These are phyloP conservation scores for Neofusicoccum sp. DNA, from an alignment of 2,329 filamentous ascomycete species.

Conservation along the genomic window DNA sequence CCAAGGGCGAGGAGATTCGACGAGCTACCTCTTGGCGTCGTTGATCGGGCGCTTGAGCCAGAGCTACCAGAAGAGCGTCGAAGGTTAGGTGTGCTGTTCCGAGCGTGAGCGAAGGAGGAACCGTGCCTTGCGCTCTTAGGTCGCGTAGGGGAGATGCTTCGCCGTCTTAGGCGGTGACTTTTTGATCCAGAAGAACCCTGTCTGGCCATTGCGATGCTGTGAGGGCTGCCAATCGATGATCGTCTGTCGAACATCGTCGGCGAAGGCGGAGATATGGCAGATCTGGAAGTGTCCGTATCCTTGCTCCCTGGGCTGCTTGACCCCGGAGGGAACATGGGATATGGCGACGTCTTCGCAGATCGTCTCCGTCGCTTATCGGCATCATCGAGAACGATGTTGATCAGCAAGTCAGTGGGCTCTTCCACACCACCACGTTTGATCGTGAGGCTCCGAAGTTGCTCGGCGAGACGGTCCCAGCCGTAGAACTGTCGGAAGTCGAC, in stretches of 20 bases:
- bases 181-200: constrained; percentile 56
- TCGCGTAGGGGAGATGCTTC: constrained; percentile 79
- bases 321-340: constrained; percentile 70
- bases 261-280: constrained; percentile 55
- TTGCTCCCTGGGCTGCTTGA: constrained; percentile 61
- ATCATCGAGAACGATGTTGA: constrained; percentile 92
- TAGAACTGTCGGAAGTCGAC: constrained; percentile 97
- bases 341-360: constrained; percentile 80
- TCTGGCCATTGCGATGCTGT: constrained; percentile 48
- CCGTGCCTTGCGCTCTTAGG: constrained; percentile 73
- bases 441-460: constrained; percentile 85
- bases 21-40: constrained; percentile 63
- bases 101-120: constrained; percentile 61
- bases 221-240: constrained; percentile 50
- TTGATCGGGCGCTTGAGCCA: constrained; percentile 67
- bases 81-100: constrained; percentile 69
- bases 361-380: constrained; percentile 88
- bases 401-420: constrained; percentile 84
- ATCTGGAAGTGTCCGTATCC: constrained; percentile 65
- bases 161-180: constrained; percentile 47
- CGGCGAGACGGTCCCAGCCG: constrained; percentile 91
- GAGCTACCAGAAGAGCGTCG: constrained; percentile 91
- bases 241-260: constrained; percentile 39
- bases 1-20: constrained; percentile 72
- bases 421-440: constrained; percentile 85